A percentile compares a stretch with the other conserved stretches of the same genome.
Conservation (phyloP, 257 asterid genomes). For the Striga asiatica region DNA sequence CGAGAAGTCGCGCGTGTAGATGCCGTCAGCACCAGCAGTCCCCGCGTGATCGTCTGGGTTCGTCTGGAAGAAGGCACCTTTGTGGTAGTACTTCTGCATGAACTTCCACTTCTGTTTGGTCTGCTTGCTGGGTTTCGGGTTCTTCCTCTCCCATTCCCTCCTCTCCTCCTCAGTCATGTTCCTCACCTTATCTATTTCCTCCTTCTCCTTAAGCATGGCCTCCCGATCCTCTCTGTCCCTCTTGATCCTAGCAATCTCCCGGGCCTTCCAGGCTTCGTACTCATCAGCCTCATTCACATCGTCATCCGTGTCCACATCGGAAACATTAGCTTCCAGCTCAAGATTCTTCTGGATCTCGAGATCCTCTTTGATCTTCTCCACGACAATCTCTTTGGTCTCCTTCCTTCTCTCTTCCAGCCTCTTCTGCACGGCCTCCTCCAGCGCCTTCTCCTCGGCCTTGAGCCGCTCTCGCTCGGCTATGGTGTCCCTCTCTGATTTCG, state of each 20-base stretch:
- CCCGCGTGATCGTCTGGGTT: conserved; percentile 59
- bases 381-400: conserved; percentile 68
- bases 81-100: conserved; percentile 95
- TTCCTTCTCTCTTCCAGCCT: conserved; percentile 66
- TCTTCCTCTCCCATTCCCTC: conserved; percentile 96
- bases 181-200: conserved; percentile 84
- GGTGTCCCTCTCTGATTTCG: conserved; percentile 71
- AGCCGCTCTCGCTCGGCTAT: conserved; percentile 85
- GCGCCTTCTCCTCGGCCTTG: conserved; percentile 77
- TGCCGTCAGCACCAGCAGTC: conserved; percentile 44
- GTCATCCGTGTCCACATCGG: conserved; percentile 92
- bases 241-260: conserved; percentile 94
- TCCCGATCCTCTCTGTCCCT: conserved; percentile 91
- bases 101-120: conserved; percentile 68
- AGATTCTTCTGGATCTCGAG: conserved; percentile 66
- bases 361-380: conserved; percentile 82
- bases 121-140: conserved; percentile 41
- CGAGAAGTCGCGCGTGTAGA: conserved; percentile 72
- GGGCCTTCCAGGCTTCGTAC: conserved; percentile 88
- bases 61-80: conserved; percentile 91
- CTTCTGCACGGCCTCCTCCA: conserved; percentile 61
- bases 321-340: conserved; percentile 60
- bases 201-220: conserved; percentile 69
- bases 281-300: conserved; percentile 88
- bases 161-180: conserved; percentile 97